Conservation (phyloP, 345 rosid genomes). For the Luvunga scandens region DNA sequence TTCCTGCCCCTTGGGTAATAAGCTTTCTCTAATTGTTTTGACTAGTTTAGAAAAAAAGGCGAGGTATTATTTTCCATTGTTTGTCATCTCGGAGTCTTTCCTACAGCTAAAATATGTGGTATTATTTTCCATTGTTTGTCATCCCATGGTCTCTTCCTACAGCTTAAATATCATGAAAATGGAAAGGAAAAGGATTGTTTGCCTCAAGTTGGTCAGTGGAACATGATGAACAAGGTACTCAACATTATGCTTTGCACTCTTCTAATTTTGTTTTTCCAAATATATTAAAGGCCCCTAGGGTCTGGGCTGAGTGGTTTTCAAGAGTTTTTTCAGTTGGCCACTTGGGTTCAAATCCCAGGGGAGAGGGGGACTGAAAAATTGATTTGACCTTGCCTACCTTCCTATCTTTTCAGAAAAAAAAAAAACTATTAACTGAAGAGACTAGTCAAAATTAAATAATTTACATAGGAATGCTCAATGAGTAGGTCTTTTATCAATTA, state of each 20-base stretch:
- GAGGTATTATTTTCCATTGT: background rate
- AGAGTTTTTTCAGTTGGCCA: too few relatives aligned
- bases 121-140: too few relatives aligned
- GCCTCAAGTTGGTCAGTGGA: conserved; percentile 99
- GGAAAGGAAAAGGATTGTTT: conserved; percentile 97
- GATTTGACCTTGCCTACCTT: too few relatives aligned
- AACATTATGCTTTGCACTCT: background rate
- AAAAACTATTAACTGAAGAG: too few relatives aligned
- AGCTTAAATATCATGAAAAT: conserved; percentile 95
- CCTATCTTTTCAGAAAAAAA: too few relatives aligned
- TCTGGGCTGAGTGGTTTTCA: too few relatives aligned
- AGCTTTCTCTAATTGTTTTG: background rate
- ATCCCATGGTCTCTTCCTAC: too few relatives aligned
- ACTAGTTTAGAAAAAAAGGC: background rate
- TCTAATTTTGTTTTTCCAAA: background rate
- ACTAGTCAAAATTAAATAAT: background rate
- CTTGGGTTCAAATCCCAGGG: too few relatives aligned
- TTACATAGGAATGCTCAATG: background rate
- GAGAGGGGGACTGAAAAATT: too few relatives aligned
- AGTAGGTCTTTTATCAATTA: background rate
- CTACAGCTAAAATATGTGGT: conserved; percentile 91
- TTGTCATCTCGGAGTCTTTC: conserved; percentile 9
- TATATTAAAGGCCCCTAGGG: background rate
- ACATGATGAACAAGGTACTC: conserved; percentile 97
- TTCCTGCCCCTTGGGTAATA: conserved; percentile 98